phyloP scores from a whole-genome alignment of 1,284 basidiomycete genomes.

The Tilletia walkeri region DNA sequence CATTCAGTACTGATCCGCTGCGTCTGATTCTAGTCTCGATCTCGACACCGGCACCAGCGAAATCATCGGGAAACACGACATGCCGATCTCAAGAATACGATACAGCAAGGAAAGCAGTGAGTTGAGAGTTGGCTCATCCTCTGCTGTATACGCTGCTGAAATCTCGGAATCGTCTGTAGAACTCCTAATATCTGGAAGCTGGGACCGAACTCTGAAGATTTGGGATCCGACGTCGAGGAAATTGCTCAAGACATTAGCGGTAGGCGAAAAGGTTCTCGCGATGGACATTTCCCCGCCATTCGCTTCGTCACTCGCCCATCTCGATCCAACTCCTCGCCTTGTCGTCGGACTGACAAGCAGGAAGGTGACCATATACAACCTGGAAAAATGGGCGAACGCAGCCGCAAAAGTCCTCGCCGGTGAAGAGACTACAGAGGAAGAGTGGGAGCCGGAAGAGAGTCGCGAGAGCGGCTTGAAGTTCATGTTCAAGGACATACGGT shows the following conservation, averaged over 20 bases:
- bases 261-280: constrained; percentile 49
- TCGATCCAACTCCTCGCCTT: constrained; percentile 34
- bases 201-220: constrained; percentile 40
- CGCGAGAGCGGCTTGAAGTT: constrained; percentile 92
- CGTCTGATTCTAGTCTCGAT: constrained; percentile 28
- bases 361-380: constrained; percentile 41
- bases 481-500: constrained; percentile 84
- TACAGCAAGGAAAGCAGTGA: constrained; percentile 29
- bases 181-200: constrained; percentile 35
- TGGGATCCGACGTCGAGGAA: constrained; percentile 32
- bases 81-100: constrained; percentile 38
- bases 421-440: constrained; percentile 24
- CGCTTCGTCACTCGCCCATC: not conserved
- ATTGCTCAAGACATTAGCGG: constrained; percentile 30
- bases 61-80: constrained; percentile 49
- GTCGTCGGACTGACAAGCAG: constrained; percentile 48
- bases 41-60: constrained; percentile 33
- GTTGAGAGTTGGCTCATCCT: not conserved
- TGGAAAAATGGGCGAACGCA: constrained; percentile 28
- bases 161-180: not conserved
- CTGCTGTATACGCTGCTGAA: not conserved
- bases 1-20: not conserved
- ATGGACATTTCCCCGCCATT: constrained; percentile 45
- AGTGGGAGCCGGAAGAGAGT: constrained; percentile 61
- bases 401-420: constrained; percentile 26